phyloP scores from a whole-genome alignment of 768 basidiomycete genomes.

The Lactarius sanguifluus region DNA sequence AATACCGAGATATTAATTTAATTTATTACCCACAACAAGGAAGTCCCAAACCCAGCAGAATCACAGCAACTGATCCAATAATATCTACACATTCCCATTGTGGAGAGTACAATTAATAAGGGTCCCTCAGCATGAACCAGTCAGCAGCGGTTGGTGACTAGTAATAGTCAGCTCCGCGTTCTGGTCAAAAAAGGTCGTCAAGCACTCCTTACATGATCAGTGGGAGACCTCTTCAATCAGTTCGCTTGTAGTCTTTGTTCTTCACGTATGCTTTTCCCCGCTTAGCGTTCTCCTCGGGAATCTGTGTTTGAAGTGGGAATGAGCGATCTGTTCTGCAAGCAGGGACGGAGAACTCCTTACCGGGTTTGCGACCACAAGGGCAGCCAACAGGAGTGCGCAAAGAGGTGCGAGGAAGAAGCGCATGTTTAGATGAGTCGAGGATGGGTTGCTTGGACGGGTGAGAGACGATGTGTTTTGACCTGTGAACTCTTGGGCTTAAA shows the following conservation, averaged over 20 bases:
- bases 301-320: neutral
- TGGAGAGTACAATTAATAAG: neutral
- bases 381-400: slow-evolving; percentile 6
- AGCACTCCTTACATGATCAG: neutral
- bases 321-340: neutral
- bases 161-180: neutral
- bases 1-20: neutral
- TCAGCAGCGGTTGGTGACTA: neutral
- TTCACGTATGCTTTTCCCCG: rapidly evolving
- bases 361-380: slow-evolving; percentile 9
- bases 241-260: neutral
- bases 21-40: slow-evolving; percentile 2
- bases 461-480: neutral
- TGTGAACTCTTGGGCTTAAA: neutral
- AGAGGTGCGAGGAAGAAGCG: slow-evolving; percentile 14
- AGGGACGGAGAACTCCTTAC: neutral
- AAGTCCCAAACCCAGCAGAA: too few species aligned
- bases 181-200: neutral
- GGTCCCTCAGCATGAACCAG: neutral
- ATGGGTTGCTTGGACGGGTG: neutral
- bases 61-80: neutral
- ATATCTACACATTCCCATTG: neutral
- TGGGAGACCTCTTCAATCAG: neutral
- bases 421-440: slow-evolving; percentile 8
- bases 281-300: neutral